A percentile compares a stretch with the other conserved stretches of the same genome.
These are phyloP conservation scores for Boletellus emodensis DNA, from an alignment of 768 basidiomycete species.

Conservation along the genomic window DNA sequence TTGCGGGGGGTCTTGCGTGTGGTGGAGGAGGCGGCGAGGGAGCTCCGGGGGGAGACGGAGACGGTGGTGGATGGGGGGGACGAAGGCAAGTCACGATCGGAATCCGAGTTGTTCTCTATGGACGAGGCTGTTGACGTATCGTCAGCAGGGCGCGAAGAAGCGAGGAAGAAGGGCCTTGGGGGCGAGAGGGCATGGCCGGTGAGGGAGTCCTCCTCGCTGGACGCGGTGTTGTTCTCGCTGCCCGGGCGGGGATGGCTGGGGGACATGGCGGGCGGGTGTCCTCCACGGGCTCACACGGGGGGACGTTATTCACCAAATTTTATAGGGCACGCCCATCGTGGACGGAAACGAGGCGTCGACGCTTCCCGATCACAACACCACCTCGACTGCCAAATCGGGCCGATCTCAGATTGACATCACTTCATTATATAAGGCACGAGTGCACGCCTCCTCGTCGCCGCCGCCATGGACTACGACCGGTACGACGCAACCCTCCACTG, in stretches of 20 bases:
- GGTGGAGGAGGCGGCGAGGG: slow-evolving; percentile 5
- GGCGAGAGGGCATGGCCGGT: slow-evolving; percentile 12
- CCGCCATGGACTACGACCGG: slow-evolving; percentile 33
- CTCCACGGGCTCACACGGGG: background rate
- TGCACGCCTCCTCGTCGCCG: slow-evolving; percentile 8
- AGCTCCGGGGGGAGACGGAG: slow-evolving; percentile 13
- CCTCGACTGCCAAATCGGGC: slow-evolving; percentile 1
- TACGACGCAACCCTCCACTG: slow-evolving; percentile 30
- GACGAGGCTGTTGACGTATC: slow-evolving; percentile 20
- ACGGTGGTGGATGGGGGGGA: slow-evolving; percentile 13
- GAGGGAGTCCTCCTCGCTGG: slow-evolving; percentile 28
- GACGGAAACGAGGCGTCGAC: slow-evolving; percentile 6
- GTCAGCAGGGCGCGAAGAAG: slow-evolving; percentile 14
- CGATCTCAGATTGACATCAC: slow-evolving; percentile 14
- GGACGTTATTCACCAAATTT: background rate
- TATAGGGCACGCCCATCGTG: background rate
- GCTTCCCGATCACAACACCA: background rate
- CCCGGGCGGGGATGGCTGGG: slow-evolving; percentile 6
- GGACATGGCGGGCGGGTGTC: slow-evolving; percentile 8
- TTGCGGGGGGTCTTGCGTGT: slow-evolving; percentile 19
- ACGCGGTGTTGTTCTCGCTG: slow-evolving; percentile 15
- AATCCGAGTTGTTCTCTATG: slow-evolving; percentile 28
- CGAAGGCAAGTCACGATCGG: slow-evolving; percentile 26
- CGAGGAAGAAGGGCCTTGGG: slow-evolving; percentile 39
- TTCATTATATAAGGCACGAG: slow-evolving; percentile 8